A percentile compares a stretch with the other conserved stretches of the same genome.
These are phyloP conservation scores for Talaromyces rugulosus DNA, from an alignment of 2,329 filamentous ascomycete species.

Conservation along the genomic window DNA sequence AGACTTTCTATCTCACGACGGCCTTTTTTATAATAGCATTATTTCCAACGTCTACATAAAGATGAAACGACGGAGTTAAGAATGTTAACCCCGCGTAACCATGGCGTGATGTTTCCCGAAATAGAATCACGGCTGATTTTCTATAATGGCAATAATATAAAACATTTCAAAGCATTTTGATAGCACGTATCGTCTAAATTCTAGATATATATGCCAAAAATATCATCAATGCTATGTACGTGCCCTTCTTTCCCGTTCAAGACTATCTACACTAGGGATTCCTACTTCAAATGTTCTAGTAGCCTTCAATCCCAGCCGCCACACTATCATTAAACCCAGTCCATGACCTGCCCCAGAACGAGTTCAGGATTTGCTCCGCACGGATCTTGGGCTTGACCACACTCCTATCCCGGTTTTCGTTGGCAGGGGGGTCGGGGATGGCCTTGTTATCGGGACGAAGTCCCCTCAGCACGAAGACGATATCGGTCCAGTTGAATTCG, in stretches of 20 bases:
- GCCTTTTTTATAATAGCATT: not conserved
- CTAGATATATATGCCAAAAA: not conserved
- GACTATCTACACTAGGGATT: not conserved
- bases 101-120: not conserved
- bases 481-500: constrained; percentile 44
- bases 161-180: not conserved
- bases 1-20: not conserved
- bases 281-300: not conserved
- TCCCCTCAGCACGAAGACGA: constrained; percentile 32
- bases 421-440: not conserved
- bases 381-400: not conserved
- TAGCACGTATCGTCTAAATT: not conserved
- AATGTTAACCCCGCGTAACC: not conserved
- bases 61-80: not conserved
- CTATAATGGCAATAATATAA: not conserved
- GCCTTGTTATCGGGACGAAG: constrained; percentile 27
- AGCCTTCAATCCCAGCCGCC: not conserved
- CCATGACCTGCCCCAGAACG: not conserved
- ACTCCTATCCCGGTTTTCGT: not conserved
- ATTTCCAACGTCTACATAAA: not conserved
- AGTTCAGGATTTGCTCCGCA: constrained; percentile 1
- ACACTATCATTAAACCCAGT: not conserved
- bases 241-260: not conserved
- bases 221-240: not conserved
- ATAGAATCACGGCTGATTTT: not conserved